Conservation (phyloP, 108 stramenopile species). For the Pseudonitzschia pungens region DNA sequence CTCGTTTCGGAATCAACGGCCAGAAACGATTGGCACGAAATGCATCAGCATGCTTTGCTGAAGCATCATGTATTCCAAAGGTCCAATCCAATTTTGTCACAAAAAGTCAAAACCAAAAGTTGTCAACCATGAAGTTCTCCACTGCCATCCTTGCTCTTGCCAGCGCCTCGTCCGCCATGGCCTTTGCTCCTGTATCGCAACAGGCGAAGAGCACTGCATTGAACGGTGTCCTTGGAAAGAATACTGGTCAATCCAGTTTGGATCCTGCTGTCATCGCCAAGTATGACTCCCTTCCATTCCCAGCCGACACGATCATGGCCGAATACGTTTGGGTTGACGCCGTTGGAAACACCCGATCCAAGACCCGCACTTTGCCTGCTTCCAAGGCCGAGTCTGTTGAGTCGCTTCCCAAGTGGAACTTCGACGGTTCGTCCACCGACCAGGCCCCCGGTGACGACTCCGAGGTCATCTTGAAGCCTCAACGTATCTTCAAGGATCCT, state of each 20-base stretch:
- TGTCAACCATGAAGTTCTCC: slow-evolving; percentile 43
- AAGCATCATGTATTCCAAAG: no score
- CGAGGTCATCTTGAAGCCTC: slow-evolving; percentile 89
- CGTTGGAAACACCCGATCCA: slow-evolving; percentile 81
- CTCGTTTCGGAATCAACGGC: background rate
- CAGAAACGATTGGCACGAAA: background rate
- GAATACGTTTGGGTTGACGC: slow-evolving; percentile 95
- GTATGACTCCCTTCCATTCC: slow-evolving; percentile 69
- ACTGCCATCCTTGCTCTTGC: slow-evolving; percentile 25
- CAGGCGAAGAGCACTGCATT: slow-evolving; percentile 21
- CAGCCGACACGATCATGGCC: slow-evolving; percentile 69
- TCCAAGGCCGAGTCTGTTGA: slow-evolving; percentile 51
- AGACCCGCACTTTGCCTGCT: slow-evolving; percentile 82
- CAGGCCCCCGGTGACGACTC: slow-evolving; percentile 98
- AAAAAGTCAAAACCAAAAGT: background rate
- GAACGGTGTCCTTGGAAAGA: slow-evolving; percentile 26
- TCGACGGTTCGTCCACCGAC: slow-evolving; percentile 93
- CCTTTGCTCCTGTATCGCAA: slow-evolving; percentile 38
- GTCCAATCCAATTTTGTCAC: background rate
- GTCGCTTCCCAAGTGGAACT: slow-evolving; percentile 93
- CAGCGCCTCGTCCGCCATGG: slow-evolving; percentile 22
- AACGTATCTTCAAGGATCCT: slow-evolving; percentile 90
- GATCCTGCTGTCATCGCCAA: slow-evolving; percentile 69
- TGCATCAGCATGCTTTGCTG: no score
- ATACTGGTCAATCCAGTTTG: slow-evolving; percentile 68